These are phyloP conservation scores for Claviceps sorghi DNA, from an alignment of 2,329 filamentous ascomycete species.

Conservation along the genomic window DNA sequence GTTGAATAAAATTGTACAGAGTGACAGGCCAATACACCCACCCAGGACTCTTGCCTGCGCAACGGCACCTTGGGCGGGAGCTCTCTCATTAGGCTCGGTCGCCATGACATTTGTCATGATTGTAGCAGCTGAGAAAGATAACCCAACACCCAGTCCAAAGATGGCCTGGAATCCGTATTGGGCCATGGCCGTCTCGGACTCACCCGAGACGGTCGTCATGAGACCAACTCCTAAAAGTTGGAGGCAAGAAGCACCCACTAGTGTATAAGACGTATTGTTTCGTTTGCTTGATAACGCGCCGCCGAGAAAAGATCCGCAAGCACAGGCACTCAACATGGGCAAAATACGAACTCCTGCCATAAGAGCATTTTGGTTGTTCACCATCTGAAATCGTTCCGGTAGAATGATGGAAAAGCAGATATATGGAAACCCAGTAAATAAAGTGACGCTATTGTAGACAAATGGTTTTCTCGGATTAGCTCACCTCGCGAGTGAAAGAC, in stretches of 20 bases:
- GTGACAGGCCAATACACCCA: constrained; percentile 42
- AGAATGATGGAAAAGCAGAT: constrained; percentile 43
- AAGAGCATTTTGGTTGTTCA: constrained; percentile 37
- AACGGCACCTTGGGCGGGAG: constrained; percentile 44
- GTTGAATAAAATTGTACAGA: constrained; percentile 46
- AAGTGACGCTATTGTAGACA: constrained; percentile 29
- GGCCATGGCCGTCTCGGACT: constrained; percentile 19
- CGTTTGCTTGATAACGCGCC: constrained; percentile 37
- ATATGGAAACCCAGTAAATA: constrained; percentile 43
- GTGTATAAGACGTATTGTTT: constrained; percentile 38
- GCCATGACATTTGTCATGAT: constrained; percentile 42
- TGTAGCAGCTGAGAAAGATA: constrained; percentile 41
- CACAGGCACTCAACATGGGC: constrained; percentile 42
- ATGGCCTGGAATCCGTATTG: constrained; percentile 42
- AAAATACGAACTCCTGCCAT: constrained; percentile 42
- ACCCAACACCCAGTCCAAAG: constrained; percentile 44
- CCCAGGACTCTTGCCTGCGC: constrained; percentile 46
- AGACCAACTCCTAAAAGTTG: constrained; percentile 39
- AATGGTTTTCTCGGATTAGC: background rate
- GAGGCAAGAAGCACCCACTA: constrained; percentile 33
- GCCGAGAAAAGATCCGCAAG: constrained; percentile 40
- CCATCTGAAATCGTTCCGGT: constrained; percentile 46
- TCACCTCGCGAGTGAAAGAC: background rate
- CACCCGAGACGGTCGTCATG: constrained; percentile 28
- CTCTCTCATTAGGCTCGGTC: constrained; percentile 32